Conservation (phyloP, 179 eudicot genomes). For the Silene noctiflora region DNA sequence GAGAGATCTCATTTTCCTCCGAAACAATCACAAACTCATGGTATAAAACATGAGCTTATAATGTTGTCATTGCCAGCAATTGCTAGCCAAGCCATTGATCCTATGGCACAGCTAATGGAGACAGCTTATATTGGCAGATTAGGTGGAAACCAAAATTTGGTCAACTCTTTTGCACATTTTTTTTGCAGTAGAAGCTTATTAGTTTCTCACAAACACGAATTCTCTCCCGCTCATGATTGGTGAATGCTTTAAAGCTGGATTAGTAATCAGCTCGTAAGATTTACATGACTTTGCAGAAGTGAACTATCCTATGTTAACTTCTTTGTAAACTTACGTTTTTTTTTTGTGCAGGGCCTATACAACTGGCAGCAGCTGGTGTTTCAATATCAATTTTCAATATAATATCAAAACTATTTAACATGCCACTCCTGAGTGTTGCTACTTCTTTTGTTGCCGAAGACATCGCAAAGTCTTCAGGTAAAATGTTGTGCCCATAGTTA, state of each 20-base stretch:
- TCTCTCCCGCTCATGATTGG: neutral
- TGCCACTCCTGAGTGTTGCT: slow-evolving; percentile 94
- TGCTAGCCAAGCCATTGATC: slow-evolving; percentile 94
- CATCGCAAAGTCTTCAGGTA: slow-evolving; percentile 51
- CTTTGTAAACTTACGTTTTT: neutral
- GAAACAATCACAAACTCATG: slow-evolving; percentile 24
- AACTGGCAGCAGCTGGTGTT: slow-evolving; percentile 92
- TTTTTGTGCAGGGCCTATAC: slow-evolving; percentile 60
- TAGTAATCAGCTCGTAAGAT: neutral
- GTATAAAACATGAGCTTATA: slow-evolving; percentile 60
- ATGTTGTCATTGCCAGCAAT: slow-evolving; percentile 84
- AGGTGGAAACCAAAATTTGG: slow-evolving; percentile 37
- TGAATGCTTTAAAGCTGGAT: neutral
- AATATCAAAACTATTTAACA: slow-evolving; percentile 82
- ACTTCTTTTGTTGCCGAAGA: slow-evolving; percentile 97
- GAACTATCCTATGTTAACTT: neutral
- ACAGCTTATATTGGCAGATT: slow-evolving; percentile 88
- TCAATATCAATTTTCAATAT: slow-evolving; percentile 85
- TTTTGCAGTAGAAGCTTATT: neutral
- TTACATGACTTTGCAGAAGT: neutral
- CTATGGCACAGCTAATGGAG: slow-evolving; percentile 91
- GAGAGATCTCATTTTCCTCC: slow-evolving; percentile 12
- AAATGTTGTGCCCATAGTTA: slow-evolving; percentile 2
- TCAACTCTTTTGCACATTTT: neutral
- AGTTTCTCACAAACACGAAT: neutral